Base-by-base conservation (phyloP, 495 filamentous ascomycete genomes). In the Penicillium chermesinum region DNA sequence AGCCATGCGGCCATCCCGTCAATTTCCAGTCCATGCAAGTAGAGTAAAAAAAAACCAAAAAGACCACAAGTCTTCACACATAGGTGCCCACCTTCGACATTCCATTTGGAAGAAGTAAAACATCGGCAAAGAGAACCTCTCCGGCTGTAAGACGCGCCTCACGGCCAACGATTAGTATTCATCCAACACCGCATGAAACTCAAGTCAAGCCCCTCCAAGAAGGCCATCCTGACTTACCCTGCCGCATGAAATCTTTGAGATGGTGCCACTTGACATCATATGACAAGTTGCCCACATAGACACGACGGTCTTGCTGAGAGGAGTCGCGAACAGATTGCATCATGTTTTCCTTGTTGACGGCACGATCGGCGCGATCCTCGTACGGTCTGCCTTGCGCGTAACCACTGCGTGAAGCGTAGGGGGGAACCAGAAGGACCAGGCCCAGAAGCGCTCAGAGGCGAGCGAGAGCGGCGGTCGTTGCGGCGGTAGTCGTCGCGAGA, bases 11-110 rank as follows among this genome's bases (percentile, higher is more conserved):
- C 90, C 88, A 84, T 84, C 84, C 91, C 91, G 93, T 98, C 91
- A 98, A 98, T 89, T 88, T 89, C 89, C 85, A 81, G 85, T 88
- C 88, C 89, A 86, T 83, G 61, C 83, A 91, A 75, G 67, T n/a
- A n/a, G n/a, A n/a, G n/a, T n/a, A n/a, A n/a, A n/a, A n/a, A n/a
- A n/a, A 53, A 82, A 77, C 78, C 75, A 71, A 75, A 38, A 77
- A 76, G 82, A 75, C 55, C 44, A 60, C 49, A 38, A 82, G 87
- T 83, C 81, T 82, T 81, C 84, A 90, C 81, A 83, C 81, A 81
- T 89, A 88, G 84, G 82, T 83, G 88, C 89, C 89, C 89, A 96
- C 93, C 94, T 98, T 98, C 88, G 91, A 96, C 93, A 98, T 98
- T 89, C 93, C 93, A 83, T 98, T 98, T 66, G 94, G 94, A 89